Percentiles rank a stretch among this genome's conserved stretches.
These are phyloP conservation scores for Neurospora sp. DNA, from an alignment of 495 filamentous ascomycete genomes.

Conservation along the genomic window DNA sequence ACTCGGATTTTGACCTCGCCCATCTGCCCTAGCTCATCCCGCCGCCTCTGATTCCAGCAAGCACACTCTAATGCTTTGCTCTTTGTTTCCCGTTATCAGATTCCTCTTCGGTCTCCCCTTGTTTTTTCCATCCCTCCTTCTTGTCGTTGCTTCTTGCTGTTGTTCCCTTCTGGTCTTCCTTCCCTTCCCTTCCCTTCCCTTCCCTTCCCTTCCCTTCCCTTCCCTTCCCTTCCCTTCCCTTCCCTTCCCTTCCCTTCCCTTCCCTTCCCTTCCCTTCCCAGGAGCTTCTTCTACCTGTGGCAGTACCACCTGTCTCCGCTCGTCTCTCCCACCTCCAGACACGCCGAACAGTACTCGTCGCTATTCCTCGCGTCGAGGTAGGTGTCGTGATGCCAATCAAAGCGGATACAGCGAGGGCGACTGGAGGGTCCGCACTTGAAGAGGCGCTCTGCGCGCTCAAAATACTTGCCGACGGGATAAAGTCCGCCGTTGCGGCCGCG, in stretches of 20 bases:
- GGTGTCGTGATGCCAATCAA: neutral
- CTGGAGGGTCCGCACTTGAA: neutral
- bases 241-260: too few relatives aligned
- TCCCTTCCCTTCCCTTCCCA: neutral
- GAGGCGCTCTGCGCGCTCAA: neutral
- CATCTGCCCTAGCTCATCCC: neutral
- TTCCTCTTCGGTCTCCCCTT: neutral
- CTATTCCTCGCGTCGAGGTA: neutral
- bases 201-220: neutral
- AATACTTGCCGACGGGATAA: neutral
- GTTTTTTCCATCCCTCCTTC: neutral
- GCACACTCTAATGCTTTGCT: neutral
- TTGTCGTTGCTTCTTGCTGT: neutral
- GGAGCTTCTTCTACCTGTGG: neutral
- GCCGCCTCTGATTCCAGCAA: neutral
- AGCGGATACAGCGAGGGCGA: neutral
- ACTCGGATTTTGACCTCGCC: neutral
- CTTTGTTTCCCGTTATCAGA: neutral
- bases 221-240: too few relatives aligned
- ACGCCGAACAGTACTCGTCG: neutral
- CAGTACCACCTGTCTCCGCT: neutral
- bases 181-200: too few relatives aligned
- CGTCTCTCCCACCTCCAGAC: neutral
- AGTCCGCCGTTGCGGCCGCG: neutral
- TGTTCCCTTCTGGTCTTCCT: neutral